Conservation (phyloP, 352 stramenopile genomes). For the Globisporangium takayamanum region DNA sequence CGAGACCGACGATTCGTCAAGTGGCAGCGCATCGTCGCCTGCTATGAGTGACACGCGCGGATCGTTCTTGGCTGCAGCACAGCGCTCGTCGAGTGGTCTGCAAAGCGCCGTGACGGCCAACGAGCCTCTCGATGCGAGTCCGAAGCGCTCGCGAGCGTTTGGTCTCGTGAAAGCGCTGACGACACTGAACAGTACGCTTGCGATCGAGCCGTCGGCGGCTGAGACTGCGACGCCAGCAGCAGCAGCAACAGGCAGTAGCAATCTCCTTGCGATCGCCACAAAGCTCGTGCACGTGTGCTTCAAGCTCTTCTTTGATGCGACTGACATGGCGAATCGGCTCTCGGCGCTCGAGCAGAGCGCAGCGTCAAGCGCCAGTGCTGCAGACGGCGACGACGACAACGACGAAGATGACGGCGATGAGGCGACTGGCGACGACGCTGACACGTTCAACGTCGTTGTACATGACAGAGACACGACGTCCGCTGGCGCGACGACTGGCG, state of each 20-base stretch:
- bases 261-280: conserved; percentile 21
- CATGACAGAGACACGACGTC: conserved; percentile 3
- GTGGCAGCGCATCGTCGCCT: not conserved
- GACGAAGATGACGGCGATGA: not conserved
- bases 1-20: not conserved
- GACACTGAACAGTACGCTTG: conserved; percentile 18
- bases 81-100: not conserved
- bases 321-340: conserved; percentile 49
- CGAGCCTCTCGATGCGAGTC: not conserved
- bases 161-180: conserved; percentile 19
- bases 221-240: not conserved
- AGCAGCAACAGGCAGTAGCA: not conserved
- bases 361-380: conserved; percentile 6
- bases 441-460: conserved; percentile 10
- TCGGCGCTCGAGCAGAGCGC: conserved; percentile 17
- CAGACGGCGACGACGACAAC: conserved; percentile 3
- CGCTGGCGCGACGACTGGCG: not conserved
- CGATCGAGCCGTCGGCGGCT: conserved; percentile 1
- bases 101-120: not conserved
- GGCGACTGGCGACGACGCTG: conserved; percentile 1
- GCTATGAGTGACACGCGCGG: too few species aligned
- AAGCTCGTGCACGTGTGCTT: conserved; percentile 42
- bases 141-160: not conserved
- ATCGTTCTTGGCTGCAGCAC: conserved; percentile 11
- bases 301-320: conserved; percentile 62